These are phyloP conservation scores for Cryptococcus deneoformans DNA, from an alignment of 1,284 basidiomycete species.

Conservation along the genomic window DNA sequence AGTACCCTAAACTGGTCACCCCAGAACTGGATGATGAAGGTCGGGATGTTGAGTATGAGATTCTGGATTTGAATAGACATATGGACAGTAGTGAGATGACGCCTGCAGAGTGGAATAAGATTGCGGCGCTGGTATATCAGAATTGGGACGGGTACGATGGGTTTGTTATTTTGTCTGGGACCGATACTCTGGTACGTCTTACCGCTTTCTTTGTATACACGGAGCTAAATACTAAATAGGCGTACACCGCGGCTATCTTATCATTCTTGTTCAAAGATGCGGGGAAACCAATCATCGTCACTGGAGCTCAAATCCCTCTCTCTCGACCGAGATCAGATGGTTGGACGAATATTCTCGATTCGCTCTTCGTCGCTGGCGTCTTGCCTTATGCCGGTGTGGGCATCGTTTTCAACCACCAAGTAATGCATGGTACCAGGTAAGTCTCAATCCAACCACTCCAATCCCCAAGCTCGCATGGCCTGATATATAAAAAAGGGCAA, in stretches of 20 bases:
- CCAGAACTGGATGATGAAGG: constrained; percentile 38
- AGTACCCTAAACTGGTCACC: constrained; percentile 38
- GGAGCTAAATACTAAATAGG: constrained; percentile 15
- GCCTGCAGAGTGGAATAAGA: constrained; percentile 46
- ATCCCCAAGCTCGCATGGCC: background rate
- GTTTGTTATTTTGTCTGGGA: constrained; percentile 44
- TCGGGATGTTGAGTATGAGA: constrained; percentile 39
- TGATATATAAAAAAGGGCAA: constrained; percentile 20
- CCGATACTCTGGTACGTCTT: constrained; percentile 40
- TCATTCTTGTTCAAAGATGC: constrained; percentile 42
- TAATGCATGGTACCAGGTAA: constrained; percentile 31
- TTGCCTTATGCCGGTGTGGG: constrained; percentile 44
- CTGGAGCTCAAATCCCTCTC: constrained; percentile 46
- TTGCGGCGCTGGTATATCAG: constrained; percentile 37
- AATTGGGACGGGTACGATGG: constrained; percentile 45
- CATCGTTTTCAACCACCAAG: constrained; percentile 43
- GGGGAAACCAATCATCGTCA: constrained; percentile 46
- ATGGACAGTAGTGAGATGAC: constrained; percentile 48
- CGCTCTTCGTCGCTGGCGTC: constrained; percentile 38
- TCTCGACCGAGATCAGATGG: constrained; percentile 42
- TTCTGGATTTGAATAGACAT: constrained; percentile 44
- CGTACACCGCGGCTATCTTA: constrained; percentile 44
- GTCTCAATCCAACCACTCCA: constrained; percentile 2
- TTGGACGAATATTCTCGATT: constrained; percentile 45
- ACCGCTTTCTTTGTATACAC: background rate